Percentiles rank a stretch among this genome's conserved stretches.
Conservation (phyloP, 345 rosid species). For the Populus simonii region DNA sequence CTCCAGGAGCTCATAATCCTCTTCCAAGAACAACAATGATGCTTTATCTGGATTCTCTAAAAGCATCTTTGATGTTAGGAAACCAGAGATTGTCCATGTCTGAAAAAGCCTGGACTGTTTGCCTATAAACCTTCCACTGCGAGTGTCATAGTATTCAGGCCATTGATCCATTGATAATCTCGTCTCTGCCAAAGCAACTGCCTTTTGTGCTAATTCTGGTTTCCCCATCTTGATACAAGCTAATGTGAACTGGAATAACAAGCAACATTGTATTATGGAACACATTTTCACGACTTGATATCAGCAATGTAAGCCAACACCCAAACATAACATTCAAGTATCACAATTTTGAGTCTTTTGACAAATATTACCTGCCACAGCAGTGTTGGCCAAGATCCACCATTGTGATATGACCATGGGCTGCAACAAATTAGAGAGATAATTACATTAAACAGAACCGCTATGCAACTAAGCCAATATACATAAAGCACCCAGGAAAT, state of each 20-base stretch:
- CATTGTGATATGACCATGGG: constrained; percentile 98
- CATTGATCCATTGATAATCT: constrained; percentile 61
- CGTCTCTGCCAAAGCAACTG: constrained; percentile 65
- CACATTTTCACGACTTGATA: not conserved
- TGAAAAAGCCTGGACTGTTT: constrained; percentile 75
- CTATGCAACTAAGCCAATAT: not conserved
- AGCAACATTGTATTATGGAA: not conserved
- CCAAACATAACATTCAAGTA: not conserved
- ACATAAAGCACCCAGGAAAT: not conserved
- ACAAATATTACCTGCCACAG: constrained; percentile 71
- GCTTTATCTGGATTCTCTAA: constrained; percentile 84
- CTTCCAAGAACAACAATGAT: constrained; percentile 75
- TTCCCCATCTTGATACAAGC: constrained; percentile 90
- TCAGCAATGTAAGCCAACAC: not conserved
- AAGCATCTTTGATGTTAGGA: constrained; percentile 77
- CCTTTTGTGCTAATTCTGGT: constrained; percentile 68
- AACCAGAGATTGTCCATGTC: constrained; percentile 90
- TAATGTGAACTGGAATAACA: constrained; percentile 64
- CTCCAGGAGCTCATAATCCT: constrained; percentile 86
- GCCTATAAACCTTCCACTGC: constrained; percentile 70
- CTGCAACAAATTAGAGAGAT: constrained; percentile 32
- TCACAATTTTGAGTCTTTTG: not conserved
- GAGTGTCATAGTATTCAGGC: constrained; percentile 93
- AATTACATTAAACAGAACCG: not conserved
- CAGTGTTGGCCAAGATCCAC: constrained; percentile 95